Evolutionary conservation across 495 filamentous ascomycete genomes (phyloP), one percentile per base, ranked within the genome.

Genomic region (Podospora anserina): DNA sequence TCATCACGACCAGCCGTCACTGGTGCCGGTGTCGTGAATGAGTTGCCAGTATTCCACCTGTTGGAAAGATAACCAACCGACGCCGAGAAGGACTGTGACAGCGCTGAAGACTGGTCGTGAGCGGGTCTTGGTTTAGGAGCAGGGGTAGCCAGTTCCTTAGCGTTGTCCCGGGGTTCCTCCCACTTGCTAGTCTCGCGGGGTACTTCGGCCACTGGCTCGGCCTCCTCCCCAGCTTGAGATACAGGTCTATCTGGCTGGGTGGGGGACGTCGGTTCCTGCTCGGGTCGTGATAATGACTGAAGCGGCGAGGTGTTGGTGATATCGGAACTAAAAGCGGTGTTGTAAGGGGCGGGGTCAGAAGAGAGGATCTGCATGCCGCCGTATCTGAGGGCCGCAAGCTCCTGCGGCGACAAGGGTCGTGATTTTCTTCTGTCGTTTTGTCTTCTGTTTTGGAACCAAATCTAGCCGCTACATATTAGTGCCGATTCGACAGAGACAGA

Each of bases 361-460:
- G 80, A 78, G 63, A 81, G 75, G 39, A 87, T 83, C 68, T 84
- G 83, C 72, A 85, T 82, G 65, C 82, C 82, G 68, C 85, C 86
- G 70, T 83, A 85, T 67, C 81, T 80, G 23, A 89, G 84, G 30
- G 84, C 85, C 15, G 87, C 82, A 30, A 96, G 86, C 78, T 97
- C 92, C 74, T 96, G 88, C 26, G 91, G 89, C 32, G 92, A 85
- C 20, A 97, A 83, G 28, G 95, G 95, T 69, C 92, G 90, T 65
- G 93, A 91, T 82, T 94, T 96, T 66, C 96, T 88, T 66, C 96
- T 88, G 74, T 93, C 90, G 79, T 93, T 96, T 77, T 99, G 96
- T 69, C 96, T 87, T 76, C 94, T 89, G 73, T 99, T 99, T 76
- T 98, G 96, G 79, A 99, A 99, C 96, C 96, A 99, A 72, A 99